Evolutionary conservation across 2,329 filamentous ascomycete species (phyloP), one percentile per base, ranked within the genome.

Genomic region (Sarocladiaceae sp.): DNA sequence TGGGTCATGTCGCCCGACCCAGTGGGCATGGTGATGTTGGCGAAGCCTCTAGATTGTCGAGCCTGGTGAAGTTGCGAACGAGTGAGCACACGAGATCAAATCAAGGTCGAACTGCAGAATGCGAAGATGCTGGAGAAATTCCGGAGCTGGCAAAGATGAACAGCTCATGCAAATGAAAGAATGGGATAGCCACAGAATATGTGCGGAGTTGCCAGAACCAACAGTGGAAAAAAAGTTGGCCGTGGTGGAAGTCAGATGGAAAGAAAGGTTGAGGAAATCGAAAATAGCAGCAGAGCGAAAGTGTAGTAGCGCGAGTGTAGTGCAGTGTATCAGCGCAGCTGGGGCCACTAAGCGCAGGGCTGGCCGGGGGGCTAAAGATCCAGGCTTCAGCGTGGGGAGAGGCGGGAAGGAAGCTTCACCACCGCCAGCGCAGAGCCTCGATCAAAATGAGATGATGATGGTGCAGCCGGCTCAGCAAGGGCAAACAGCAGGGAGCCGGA

Each of bases 21-120:
- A 47, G 65, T 54, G 52, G 66, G 59, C 67, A 69, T 70, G 65
- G 58, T 62, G 61, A 70, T 66, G 58, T 63, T 67, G 42, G 67
- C 59, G 56, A 73, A 73, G 54, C 64, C 66, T 62, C 66, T 69
- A 54, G 65, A 59, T 58, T 36, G 47, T 36, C 67, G 66, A 55
- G 65, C 58, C 71, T 74, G 46, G 51, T 40, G 20, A 15, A 51
- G 31, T 20, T 31, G 25, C n/a, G 28, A 48, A 31, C 47, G 47
- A 37, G 47, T 50, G 33, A 50, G 47, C 47, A 37, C 29, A 26
- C 29, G 44, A 50, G 29, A 20, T 50, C 20, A 36, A 50, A 48
- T 20, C 31, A 37, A 4, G 22, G 13, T 33, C 31, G 12, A 13
- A 17, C 26, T 18, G n/a, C 7, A 4, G n/a, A 50, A 37, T 5